Evolutionary conservation across 371 early-diverging fungal species (phyloP), one percentile per base, ranked within the genome.

Genomic region (Rhizomucor pusillus): DNA sequence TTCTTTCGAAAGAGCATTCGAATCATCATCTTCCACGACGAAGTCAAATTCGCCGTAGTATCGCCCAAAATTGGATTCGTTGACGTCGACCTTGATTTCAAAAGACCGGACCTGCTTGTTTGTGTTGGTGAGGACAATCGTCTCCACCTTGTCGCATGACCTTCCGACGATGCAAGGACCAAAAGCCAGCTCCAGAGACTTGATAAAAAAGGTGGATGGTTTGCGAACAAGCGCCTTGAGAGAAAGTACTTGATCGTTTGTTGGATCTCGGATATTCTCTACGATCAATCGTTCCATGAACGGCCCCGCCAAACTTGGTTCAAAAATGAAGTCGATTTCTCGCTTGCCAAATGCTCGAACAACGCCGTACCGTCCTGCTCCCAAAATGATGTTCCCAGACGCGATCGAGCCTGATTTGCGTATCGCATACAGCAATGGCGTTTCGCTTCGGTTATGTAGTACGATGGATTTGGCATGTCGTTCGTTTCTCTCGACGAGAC

Each of bases 381-480:
- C 81, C 43, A 98, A 78, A 19, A 81, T 69, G 11, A 98, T 80
- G 62, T 97, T 97, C 5, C 96, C 94, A 1, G 94, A 94, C 0
- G 97, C 90, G 43, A 97, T 94, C 0, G 92, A 92, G 0, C 99
- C 99, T 0, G 98, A 95, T 67, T 97, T 98, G 16, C 89, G 87
- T 52, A 98, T 91, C 13, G 88, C 83, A 60, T 95, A 98, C 36
- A 98, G 67, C 50, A 97, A 70, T 0, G 96, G 91, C 6, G 88
- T 86, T 60, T 96, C 97, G 36, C 90, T 87, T 18, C 90, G 88
- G 65, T 98, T 98, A 47, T 93, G 85, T 23, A 98, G 80, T 0
- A 96, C 83, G 41, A 98, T 89, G 1, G 90, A 88, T 62, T 96
- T 96, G 13, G 87, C 85, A 57, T 93, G 85, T 0, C 85, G 66